Evolutionary conservation across 371 early-diverging fungal species (phyloP).

Genomic region (Funneliformis caledonium): DNA sequence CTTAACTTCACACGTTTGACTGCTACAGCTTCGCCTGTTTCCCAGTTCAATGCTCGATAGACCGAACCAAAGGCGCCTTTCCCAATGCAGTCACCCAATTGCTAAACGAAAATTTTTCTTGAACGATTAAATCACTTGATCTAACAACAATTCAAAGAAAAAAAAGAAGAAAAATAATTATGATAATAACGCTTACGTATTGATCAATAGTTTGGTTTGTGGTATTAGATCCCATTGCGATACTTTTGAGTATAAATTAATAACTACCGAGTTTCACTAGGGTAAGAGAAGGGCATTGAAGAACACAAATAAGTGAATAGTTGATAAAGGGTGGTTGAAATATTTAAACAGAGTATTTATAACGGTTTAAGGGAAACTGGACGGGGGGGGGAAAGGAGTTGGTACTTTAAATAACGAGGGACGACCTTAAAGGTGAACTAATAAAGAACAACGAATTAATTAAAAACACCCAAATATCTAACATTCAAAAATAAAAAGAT

Average conservation of each 20-base stretch:
- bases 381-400: not conserved
- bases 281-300: not conserved
- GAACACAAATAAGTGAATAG: not conserved
- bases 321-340: not conserved
- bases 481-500: too few species aligned
- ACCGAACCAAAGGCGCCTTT: slow-evolving; percentile 83
- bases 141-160: not conserved
- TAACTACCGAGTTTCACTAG: not conserved
- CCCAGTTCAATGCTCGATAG: slow-evolving; percentile 67
- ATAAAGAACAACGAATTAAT: not conserved
- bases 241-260: not conserved
- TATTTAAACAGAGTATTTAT: not conserved
- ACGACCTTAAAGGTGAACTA: not conserved
- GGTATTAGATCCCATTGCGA: not conserved
- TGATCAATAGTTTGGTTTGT: slow-evolving; percentile 1
- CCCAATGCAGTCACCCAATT: slow-evolving; percentile 80
- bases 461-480: not conserved
- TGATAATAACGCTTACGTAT: not conserved
- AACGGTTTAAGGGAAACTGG: not conserved
- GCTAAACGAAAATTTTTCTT: slow-evolving; percentile 46
- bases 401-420: not conserved
- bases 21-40: slow-evolving; percentile 77
- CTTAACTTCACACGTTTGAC: slow-evolving; percentile 70
- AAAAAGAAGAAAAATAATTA: not conserved
- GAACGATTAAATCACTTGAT: not conserved